These are phyloP conservation scores for Beta corolliflora DNA, from an alignment of 179 eudicot genomes.

Conservation along the genomic window DNA sequence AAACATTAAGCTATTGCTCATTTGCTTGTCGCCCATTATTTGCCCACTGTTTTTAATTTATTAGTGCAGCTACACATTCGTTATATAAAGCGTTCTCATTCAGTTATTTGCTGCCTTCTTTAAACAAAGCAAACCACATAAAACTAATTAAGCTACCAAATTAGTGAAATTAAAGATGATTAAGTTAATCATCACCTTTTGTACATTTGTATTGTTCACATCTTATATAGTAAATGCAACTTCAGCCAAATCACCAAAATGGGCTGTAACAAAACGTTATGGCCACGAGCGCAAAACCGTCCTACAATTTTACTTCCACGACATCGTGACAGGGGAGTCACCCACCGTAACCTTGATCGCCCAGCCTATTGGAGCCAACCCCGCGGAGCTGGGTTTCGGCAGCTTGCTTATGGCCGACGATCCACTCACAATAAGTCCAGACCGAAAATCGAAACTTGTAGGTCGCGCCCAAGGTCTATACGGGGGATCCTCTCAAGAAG, in stretches of 20 bases:
- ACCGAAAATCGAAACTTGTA: conserved; percentile 24
- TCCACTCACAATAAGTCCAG: conserved; percentile 25
- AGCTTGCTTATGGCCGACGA: conserved; percentile 24
- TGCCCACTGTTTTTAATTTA: no score
- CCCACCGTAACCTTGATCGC: conserved; percentile 15
- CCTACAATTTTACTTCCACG: conserved; percentile 33
- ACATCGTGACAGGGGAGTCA: conserved; percentile 17
- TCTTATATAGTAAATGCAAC: not conserved
- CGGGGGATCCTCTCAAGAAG: conserved; percentile 22
- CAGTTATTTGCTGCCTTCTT: not conserved
- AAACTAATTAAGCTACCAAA: not conserved
- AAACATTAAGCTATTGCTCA: no score
- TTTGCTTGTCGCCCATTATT: no score
- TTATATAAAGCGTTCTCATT: no score
- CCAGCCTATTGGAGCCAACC: not conserved
- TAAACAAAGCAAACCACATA: not conserved
- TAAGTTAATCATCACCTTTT: not conserved
- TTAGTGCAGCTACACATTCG: no score
- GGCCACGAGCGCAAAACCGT: conserved; percentile 13
- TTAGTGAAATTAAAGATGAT: not conserved
- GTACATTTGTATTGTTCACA: not conserved
- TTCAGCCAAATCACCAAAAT: not conserved
- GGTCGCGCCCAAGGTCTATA: conserved; percentile 38
- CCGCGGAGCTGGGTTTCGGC: not conserved
- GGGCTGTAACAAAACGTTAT: conserved; percentile 22